phyloP scores from a whole-genome alignment of 2,329 filamentous ascomycete species.

The Pseudopithomyces maydicus region DNA sequence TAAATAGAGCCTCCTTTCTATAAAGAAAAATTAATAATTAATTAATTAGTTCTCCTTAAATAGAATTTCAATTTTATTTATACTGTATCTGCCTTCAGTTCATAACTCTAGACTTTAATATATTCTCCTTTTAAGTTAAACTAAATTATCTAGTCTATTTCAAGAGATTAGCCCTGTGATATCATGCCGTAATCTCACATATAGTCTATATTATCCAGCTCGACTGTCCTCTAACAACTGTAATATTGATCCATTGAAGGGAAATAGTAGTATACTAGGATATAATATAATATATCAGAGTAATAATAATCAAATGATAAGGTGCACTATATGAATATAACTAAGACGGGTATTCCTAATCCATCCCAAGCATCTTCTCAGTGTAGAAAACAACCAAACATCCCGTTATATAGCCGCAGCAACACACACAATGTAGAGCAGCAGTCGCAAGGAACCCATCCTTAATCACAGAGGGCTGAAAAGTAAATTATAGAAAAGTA shows the following conservation, averaged over 20 bases:
- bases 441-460: background rate
- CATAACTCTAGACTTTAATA: no score
- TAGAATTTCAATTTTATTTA: no score
- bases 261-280: background rate
- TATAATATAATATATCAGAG: background rate
- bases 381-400: background rate
- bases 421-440: background rate
- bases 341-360: constrained; percentile 5
- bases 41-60: no score
- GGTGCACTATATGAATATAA: background rate
- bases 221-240: no score
- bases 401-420: background rate
- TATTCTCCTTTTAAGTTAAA: no score
- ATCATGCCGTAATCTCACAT: no score
- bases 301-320: background rate
- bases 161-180: no score
- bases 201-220: no score
- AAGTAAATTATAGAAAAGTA: background rate
- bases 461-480: background rate
- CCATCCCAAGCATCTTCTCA: background rate
- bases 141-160: no score
- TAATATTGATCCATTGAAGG: background rate
- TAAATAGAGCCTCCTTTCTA: no score
- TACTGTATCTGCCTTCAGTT: no score
- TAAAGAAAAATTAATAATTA: no score